phyloP scores from a whole-genome alignment of 139 green algal genomes.

The Chlorella sp. region DNA sequence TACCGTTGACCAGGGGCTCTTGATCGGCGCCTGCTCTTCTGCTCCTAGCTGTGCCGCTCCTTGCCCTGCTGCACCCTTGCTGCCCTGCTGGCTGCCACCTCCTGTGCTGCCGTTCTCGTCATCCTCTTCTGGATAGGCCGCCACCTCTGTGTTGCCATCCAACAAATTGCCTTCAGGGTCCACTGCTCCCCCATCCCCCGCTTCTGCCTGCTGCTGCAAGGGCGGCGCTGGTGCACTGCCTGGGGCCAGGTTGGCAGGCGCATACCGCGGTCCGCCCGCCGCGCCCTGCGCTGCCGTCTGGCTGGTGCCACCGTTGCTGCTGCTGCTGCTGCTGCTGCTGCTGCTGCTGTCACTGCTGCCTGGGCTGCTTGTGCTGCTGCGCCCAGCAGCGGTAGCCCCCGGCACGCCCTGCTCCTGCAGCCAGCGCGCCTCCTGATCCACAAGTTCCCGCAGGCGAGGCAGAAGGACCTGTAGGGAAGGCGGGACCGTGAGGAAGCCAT shows the following conservation, averaged over 20 bases:
- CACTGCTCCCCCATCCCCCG: not conserved
- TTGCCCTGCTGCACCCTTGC: too few relatives aligned
- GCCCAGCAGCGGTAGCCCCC: not conserved
- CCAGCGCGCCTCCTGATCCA: slow-evolving; percentile 40
- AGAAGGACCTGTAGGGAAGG: slow-evolving; percentile 2
- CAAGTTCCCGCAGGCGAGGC: slow-evolving; percentile 20
- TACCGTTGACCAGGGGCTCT: slow-evolving; percentile 33
- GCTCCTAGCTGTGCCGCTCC: not conserved
- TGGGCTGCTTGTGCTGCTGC: not conserved
- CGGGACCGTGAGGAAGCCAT: too few relatives aligned
- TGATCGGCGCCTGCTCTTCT: slow-evolving; percentile 20
- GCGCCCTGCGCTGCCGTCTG: not conserved
- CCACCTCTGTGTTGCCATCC: too few relatives aligned
- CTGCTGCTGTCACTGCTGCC: not conserved
- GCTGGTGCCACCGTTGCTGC: not conserved
- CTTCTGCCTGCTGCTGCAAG: not conserved
- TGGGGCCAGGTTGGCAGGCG: not conserved
- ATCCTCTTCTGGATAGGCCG: too few relatives aligned
- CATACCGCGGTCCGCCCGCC: not conserved
- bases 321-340: not conserved
- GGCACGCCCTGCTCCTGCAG: slow-evolving; percentile 23
- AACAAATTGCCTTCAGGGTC: not conserved
- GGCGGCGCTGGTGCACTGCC: not conserved
- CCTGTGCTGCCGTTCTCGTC: too few relatives aligned
- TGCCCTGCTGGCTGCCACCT: too few relatives aligned